Evolutionary conservation across 371 early-diverging fungal species (phyloP).

Genomic region (Mucor plumbeus): DNA sequence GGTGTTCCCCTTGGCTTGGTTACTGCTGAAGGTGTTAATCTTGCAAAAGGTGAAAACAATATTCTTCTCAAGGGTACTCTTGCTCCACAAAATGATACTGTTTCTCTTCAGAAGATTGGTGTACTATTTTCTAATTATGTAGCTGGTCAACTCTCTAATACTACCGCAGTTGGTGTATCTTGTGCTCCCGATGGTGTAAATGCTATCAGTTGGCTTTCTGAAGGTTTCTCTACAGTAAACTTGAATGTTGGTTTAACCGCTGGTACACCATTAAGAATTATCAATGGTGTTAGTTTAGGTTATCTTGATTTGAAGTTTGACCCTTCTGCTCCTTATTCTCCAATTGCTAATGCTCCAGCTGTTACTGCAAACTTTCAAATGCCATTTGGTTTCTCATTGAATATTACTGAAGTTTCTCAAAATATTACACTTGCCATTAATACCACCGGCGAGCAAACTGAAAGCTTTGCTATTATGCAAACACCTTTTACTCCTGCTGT

Average conservation of each 20-base stretch:
- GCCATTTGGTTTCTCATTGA: conserved; percentile 63
- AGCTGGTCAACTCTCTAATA: conserved; percentile 51
- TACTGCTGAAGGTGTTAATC: conserved; percentile 44
- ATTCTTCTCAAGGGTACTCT: conserved; percentile 60
- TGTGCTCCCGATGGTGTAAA: conserved; percentile 63
- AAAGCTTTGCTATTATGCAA: conserved; percentile 52
- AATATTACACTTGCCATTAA: conserved; percentile 52
- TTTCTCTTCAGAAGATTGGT: conserved; percentile 51
- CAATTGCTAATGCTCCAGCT: conserved; percentile 50
- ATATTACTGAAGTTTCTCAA: conserved; percentile 59
- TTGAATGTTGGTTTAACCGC: conserved; percentile 56
- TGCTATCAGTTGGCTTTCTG: conserved; percentile 60
- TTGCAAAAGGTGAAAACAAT: conserved; percentile 51
- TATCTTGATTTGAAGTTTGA: conserved; percentile 59
- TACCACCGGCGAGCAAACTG: conserved; percentile 20
- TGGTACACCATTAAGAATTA: conserved; percentile 49
- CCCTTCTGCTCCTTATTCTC: conserved; percentile 51
- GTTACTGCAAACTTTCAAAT: conserved; percentile 57
- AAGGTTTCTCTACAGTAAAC: conserved; percentile 57
- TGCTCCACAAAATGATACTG: conserved; percentile 50
- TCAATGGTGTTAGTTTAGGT: conserved; percentile 58
- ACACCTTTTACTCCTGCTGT: conserved; percentile 49
- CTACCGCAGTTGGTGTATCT: conserved; percentile 61
- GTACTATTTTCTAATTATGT: conserved; percentile 61
- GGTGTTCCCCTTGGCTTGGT: conserved; percentile 59